These are phyloP conservation scores for Trametes sp. DNA, from an alignment of 1,284 basidiomycete species.

Conservation along the genomic window DNA sequence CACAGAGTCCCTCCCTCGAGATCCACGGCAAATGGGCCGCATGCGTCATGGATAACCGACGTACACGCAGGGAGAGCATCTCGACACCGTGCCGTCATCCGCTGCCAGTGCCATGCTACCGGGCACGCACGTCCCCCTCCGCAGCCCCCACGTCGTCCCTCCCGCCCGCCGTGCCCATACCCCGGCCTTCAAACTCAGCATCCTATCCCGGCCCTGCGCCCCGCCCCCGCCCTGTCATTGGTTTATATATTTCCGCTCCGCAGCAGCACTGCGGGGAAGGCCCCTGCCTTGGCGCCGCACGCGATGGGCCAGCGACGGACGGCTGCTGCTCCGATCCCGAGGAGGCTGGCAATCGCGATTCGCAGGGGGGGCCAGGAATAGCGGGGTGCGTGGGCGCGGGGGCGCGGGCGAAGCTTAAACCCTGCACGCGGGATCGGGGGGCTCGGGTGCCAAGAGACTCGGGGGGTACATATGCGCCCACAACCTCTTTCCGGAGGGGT, in stretches of 20 bases:
- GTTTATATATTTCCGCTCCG: not conserved
- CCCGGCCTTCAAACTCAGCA: not conserved
- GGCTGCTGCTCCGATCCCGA: not conserved
- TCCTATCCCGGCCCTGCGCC: too few species aligned
- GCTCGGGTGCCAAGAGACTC: not conserved
- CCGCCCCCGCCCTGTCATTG: too few species aligned
- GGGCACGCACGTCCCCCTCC: not conserved
- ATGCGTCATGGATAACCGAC: not conserved
- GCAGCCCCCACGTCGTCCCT: too few species aligned
- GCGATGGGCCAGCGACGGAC: not conserved
- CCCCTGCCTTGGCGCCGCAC: not conserved
- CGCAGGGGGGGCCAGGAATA: too few species aligned
- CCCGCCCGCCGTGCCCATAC: too few species aligned
- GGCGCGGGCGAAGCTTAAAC: not conserved
- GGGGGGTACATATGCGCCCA: conserved; percentile 16
- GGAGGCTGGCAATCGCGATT: not conserved
- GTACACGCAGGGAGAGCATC: not conserved
- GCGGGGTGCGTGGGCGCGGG: not conserved
- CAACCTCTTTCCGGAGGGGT: not conserved
- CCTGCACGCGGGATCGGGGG: not conserved
- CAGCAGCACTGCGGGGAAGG: not conserved
- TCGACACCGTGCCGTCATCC: not conserved
- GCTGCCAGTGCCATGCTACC: not conserved
- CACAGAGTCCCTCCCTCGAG: too few species aligned
- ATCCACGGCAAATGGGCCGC: too few species aligned